Evolutionary conservation across 176 grass and related monocot species (phyloP).

Genomic region (Avena atlantica): DNA sequence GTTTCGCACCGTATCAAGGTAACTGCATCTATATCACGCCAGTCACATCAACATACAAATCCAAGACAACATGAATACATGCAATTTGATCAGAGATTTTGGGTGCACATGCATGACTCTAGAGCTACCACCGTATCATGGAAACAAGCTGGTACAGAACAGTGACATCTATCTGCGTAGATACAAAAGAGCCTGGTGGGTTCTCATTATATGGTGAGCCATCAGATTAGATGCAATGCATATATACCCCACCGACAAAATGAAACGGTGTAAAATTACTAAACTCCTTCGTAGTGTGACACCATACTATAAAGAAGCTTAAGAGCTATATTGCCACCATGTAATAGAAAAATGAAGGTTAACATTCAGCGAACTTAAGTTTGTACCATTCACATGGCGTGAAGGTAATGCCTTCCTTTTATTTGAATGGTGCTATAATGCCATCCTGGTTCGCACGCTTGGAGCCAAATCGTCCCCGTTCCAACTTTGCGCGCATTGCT

Average conservation of each 20-base stretch:
- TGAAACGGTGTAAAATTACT: too few species aligned
- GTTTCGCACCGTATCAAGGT: slow-evolving; percentile 33
- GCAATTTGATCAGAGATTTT: slow-evolving; percentile 38
- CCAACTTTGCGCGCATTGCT: too few species aligned
- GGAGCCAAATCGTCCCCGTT: background rate
- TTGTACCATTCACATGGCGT: slow-evolving; percentile 22
- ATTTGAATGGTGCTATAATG: too few species aligned
- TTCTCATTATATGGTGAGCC: background rate
- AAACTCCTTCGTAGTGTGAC: too few species aligned
- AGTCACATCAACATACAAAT: slow-evolving; percentile 23
- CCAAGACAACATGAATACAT: slow-evolving; percentile 37
- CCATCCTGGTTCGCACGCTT: too few species aligned
- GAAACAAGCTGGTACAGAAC: slow-evolving; percentile 4
- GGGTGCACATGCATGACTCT: slow-evolving; percentile 38
- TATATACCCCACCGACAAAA: background rate
- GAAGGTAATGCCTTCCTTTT: background rate
- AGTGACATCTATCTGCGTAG: background rate
- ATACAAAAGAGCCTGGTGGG: background rate
- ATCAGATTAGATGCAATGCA: background rate
- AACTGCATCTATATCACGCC: background rate
- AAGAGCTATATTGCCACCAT: slow-evolving; percentile 5
- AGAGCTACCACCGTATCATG: slow-evolving; percentile 34
- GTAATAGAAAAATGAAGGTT: background rate
- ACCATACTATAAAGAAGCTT: slow-evolving; percentile 14
- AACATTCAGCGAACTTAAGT: background rate